A percentile compares a stretch with the other conserved stretches of the same genome.
Evolutionary conservation across 129 eudicot genomes (phyloP).

Genomic region (Ambrosia trifida): DNA sequence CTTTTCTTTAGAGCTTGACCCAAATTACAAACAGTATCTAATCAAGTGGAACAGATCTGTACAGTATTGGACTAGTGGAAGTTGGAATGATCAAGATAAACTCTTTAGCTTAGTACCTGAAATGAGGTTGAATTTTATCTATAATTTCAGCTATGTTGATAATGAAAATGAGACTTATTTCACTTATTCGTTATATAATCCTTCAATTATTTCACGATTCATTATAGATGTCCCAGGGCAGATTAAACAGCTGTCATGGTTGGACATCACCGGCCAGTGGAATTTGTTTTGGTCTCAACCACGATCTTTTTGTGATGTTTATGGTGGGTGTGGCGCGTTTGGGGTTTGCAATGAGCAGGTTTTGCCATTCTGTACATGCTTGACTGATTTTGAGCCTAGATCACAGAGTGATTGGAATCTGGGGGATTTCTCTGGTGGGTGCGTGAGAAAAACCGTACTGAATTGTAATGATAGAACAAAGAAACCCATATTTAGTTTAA

Average conservation of each 20-base stretch:
- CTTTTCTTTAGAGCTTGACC: conserved; percentile 30
- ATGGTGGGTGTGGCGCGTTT: conserved; percentile 38
- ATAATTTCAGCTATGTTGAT: conserved; percentile 38
- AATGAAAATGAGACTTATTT: conserved; percentile 57
- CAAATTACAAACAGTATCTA: background rate
- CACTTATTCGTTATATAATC: conserved; percentile 35
- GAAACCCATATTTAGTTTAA: background rate
- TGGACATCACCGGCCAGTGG: conserved; percentile 24
- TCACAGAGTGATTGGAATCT: conserved; percentile 30
- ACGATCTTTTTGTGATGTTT: conserved; percentile 25
- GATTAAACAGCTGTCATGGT: conserved; percentile 38
- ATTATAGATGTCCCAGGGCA: conserved; percentile 49
- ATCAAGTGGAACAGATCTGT: conserved; percentile 27
- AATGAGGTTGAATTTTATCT: conserved; percentile 19
- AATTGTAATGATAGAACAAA: background rate
- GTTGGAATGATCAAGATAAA: conserved; percentile 37
- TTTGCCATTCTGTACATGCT: conserved; percentile 27
- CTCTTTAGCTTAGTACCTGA: conserved; percentile 19
- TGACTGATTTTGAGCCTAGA: conserved; percentile 32
- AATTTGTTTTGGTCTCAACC: conserved; percentile 37
- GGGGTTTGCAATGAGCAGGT: conserved; percentile 18
- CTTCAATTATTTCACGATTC: conserved; percentile 25
- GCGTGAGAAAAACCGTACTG: conserved; percentile 30
- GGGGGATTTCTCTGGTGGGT: conserved; percentile 6
- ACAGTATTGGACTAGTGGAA: conserved; percentile 32